phyloP scores from a whole-genome alignment of 768 basidiomycete genomes.

The Ramaria rubella region DNA sequence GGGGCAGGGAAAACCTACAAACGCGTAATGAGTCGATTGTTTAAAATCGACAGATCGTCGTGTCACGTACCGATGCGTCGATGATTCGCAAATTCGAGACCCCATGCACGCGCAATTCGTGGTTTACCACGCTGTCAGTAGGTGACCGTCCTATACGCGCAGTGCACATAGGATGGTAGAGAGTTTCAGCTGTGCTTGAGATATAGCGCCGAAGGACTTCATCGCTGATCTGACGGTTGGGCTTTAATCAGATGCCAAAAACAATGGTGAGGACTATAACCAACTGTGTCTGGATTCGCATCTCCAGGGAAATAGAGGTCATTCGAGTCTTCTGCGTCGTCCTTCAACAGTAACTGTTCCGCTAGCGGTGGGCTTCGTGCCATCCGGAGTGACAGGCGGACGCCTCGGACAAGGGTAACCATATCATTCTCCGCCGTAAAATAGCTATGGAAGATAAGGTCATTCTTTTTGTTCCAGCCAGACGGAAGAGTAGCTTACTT shows the following conservation, averaged over 20 bases:
- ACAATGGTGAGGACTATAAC: not conserved
- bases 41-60: not conserved
- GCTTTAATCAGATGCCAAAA: not conserved
- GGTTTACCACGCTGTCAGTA: slow-evolving; percentile 16
- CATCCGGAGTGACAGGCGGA: slow-evolving; percentile 19
- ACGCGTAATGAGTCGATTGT: not conserved
- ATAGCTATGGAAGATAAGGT: slow-evolving; percentile 11
- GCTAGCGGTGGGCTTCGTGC: slow-evolving; percentile 16
- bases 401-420: slow-evolving; percentile 14
- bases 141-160: slow-evolving; percentile 18
- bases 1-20: slow-evolving; percentile 14
- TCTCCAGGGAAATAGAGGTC: slow-evolving; percentile 20
- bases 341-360: slow-evolving; percentile 9
- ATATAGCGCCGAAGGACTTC: slow-evolving; percentile 15
- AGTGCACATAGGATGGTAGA: slow-evolving; percentile 16
- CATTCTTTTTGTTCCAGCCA: not conserved
- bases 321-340: not conserved
- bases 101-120: slow-evolving; percentile 18
- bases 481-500: not conserved
- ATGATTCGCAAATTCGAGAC: slow-evolving; percentile 16
- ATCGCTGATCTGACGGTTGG: slow-evolving; percentile 12
- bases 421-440: slow-evolving; percentile 17
- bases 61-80: slow-evolving; percentile 14
- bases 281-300: slow-evolving; percentile 13
- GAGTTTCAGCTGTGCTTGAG: slow-evolving; percentile 5